Evolutionary conservation across 140 eudicot genomes (phyloP).

Genomic region (Oenanthe javanica): DNA sequence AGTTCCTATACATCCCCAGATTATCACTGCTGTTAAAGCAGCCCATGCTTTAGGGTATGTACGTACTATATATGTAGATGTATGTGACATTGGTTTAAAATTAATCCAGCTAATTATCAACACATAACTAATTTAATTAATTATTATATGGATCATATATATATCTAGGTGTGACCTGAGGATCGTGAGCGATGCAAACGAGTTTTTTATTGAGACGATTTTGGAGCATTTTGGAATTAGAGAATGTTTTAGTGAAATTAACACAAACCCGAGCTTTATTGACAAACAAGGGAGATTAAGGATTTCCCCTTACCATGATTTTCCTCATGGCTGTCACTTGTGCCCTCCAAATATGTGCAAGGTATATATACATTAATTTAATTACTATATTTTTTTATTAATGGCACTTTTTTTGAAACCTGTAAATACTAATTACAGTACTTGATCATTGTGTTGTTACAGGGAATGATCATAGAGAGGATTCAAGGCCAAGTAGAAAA

Average conservation of each 20-base stretch:
- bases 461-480: constrained; percentile 65
- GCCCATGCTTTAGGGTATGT: constrained; percentile 68
- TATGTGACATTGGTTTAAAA: not conserved
- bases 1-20: constrained; percentile 71
- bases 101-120: not conserved
- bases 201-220: constrained; percentile 69
- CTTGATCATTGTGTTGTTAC: not conserved
- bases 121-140: not conserved
- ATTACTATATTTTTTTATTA: not conserved
- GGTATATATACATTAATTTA: too few species aligned
- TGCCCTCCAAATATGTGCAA: constrained; percentile 99
- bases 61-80: not conserved
- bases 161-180: constrained; percentile 70
- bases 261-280: constrained; percentile 65
- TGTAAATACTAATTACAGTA: not conserved
- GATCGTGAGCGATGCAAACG: constrained; percentile 71
- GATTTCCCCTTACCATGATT: constrained; percentile 64
- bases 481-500: constrained; percentile 29
- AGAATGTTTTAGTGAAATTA: constrained; percentile 64
- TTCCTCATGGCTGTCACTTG: constrained; percentile 66
- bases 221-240: constrained; percentile 55
- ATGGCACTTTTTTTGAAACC: too few species aligned
- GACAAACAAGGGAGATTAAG: constrained; percentile 60
- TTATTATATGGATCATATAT: not conserved
- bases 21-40: constrained; percentile 55